Conservation (phyloP, 345 rosid species). For the Salix exigua region DNA sequence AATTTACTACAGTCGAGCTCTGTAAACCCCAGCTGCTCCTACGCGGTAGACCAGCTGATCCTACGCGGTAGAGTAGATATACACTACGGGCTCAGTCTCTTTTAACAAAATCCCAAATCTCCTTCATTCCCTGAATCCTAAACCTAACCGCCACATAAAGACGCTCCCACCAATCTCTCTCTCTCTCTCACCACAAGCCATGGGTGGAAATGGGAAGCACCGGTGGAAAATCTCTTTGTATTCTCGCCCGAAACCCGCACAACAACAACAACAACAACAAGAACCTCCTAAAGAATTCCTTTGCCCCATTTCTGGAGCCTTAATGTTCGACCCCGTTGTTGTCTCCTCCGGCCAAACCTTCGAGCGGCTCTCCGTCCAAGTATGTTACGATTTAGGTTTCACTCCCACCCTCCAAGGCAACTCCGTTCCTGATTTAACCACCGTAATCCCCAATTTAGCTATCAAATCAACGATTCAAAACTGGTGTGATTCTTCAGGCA, state of each 20-base stretch:
- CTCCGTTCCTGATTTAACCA: conserved; percentile 21
- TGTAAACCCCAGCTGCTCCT: too few relatives aligned
- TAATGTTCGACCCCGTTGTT: conserved; percentile 39
- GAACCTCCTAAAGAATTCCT: conserved; percentile 31
- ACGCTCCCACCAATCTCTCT: too few relatives aligned
- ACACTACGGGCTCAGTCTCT: too few relatives aligned
- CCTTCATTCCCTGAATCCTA: too few relatives aligned
- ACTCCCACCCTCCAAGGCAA: conserved; percentile 11
- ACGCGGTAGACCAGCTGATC: too few relatives aligned
- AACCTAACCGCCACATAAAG: too few relatives aligned
- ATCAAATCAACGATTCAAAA: conserved; percentile 25
- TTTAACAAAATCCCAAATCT: too few relatives aligned
- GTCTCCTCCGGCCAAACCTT: conserved; percentile 41
- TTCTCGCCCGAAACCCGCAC: conserved; percentile 16
- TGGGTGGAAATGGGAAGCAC: conserved; percentile 62
- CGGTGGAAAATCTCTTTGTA: conserved; percentile 61
- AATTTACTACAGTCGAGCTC: too few relatives aligned
- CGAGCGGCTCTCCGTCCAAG: conserved; percentile 34
- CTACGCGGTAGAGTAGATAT: too few relatives aligned
- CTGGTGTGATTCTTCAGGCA: conserved; percentile 25
- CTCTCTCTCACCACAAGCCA: background rate
- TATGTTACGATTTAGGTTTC: conserved; percentile 26
- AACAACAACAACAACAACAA: background rate
- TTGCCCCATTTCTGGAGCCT: conserved; percentile 32
- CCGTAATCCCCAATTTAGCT: conserved; percentile 25